Conservation (phyloP, 2,329 filamentous ascomycete species). For the Aspergillus transmontanensis region DNA sequence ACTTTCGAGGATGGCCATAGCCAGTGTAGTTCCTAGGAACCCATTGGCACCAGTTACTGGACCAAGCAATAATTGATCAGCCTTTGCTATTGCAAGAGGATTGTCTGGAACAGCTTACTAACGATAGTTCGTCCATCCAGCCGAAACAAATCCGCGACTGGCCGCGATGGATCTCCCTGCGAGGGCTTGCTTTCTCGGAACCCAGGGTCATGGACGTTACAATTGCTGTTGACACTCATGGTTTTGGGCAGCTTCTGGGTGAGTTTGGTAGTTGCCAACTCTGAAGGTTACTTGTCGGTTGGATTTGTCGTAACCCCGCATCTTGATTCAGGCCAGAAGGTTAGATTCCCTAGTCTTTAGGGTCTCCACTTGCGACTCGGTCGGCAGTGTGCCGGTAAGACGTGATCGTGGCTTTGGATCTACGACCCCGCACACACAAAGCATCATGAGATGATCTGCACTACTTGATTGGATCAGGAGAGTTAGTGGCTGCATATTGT, state of each 20-base stretch:
- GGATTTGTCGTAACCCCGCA: neutral
- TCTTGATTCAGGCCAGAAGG: neutral
- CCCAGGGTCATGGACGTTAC: neutral
- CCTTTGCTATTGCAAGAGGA: neutral
- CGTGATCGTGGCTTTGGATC: neutral
- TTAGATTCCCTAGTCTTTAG: too few species aligned
- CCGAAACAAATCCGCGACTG: neutral
- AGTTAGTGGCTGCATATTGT: neutral
- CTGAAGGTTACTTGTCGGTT: neutral
- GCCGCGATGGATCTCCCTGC: neutral
- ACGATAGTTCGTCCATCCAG: constrained; percentile 5
- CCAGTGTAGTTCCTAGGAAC: constrained; percentile 23
- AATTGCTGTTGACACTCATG: neutral
- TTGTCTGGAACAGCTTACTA: neutral
- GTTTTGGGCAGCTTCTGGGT: too few species aligned
- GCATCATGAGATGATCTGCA: neutral
- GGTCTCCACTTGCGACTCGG: neutral
- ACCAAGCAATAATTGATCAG: neutral
- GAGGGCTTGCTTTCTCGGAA: neutral
- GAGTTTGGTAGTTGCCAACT: neutral
- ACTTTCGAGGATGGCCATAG: constrained; percentile 30
- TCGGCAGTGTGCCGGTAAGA: neutral
- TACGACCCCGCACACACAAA: neutral
- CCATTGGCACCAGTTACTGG: constrained; percentile 29
- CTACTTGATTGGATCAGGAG: neutral